These are phyloP conservation scores for Microbotryum violaceum DNA, from an alignment of 1,284 basidiomycete species.

Conservation along the genomic window DNA sequence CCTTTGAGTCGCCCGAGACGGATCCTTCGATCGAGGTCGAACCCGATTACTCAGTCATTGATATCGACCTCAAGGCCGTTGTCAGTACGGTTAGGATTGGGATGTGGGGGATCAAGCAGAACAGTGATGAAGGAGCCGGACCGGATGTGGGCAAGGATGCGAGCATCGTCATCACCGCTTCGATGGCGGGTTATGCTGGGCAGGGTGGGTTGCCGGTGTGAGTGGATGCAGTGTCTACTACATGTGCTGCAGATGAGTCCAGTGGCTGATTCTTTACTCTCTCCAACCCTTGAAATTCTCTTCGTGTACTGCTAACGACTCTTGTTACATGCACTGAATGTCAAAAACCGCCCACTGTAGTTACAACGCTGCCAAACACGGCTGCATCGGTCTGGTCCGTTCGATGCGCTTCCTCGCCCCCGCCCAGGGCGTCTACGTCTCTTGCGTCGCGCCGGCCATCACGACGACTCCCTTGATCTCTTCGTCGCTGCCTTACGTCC, in stretches of 20 bases:
- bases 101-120: slow-evolving; percentile 4
- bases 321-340: too few species aligned
- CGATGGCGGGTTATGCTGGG: slow-evolving; percentile 4
- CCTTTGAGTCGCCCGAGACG: background rate
- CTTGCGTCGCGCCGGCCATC: slow-evolving; percentile 12
- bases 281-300: too few species aligned
- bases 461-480: slow-evolving; percentile 4
- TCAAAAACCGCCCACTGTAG: background rate
- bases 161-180: slow-evolving; percentile 3
- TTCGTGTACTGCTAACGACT: too few species aligned
- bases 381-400: slow-evolving; percentile 6
- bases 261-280: too few species aligned
- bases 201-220: slow-evolving; percentile 4
- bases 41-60: slow-evolving; percentile 1
- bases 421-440: background rate
- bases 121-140: background rate
- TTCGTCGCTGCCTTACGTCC: background rate
- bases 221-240: background rate
- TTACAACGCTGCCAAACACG: slow-evolving; percentile 14
- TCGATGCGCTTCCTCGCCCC: slow-evolving; percentile 1
- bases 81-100: slow-evolving; percentile 6
- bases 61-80: slow-evolving; percentile 3
- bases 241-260: background rate
- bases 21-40: slow-evolving; percentile 1
- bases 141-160: background rate